Evolutionary conservation across 1,139 yeast genomes (phyloP).

Genomic region (Saccharomycopsis hybrid): DNA sequence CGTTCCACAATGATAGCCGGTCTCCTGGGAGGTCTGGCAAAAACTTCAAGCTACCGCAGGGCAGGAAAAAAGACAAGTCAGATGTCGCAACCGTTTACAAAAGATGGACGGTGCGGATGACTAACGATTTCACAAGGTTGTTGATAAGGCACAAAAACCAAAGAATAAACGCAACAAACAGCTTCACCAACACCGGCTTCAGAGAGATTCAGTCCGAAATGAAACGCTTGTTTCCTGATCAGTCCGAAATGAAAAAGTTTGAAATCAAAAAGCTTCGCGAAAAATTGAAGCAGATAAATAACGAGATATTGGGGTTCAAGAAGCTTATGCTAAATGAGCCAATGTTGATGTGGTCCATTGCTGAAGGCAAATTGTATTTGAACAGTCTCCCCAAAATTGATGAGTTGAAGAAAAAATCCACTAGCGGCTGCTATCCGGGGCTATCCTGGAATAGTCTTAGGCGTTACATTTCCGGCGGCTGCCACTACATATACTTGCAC

Average conservation of each 20-base stretch:
- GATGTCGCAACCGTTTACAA: slow-evolving; percentile 17
- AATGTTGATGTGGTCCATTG: slow-evolving; percentile 15
- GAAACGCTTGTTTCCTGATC: slow-evolving; percentile 17
- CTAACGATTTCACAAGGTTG: slow-evolving; percentile 19
- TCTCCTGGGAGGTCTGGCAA: background rate
- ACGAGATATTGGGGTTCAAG: slow-evolving; percentile 19
- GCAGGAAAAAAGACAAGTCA: background rate
- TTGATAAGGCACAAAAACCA: slow-evolving; percentile 16
- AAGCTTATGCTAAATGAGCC: slow-evolving; percentile 14
- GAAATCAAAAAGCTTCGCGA: slow-evolving; percentile 20
- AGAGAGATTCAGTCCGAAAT: slow-evolving; percentile 18
- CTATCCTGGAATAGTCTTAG: slow-evolving; percentile 20
- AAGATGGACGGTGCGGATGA: slow-evolving; percentile 21
- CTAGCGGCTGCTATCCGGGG: slow-evolving; percentile 13
- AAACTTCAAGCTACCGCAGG: no score
- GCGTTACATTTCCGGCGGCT: slow-evolving; percentile 19
- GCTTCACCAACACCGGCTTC: slow-evolving; percentile 21
- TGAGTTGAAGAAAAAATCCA: slow-evolving; percentile 12
- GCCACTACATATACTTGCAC: slow-evolving; percentile 20
- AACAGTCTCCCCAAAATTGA: slow-evolving; percentile 15
- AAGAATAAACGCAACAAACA: slow-evolving; percentile 16
- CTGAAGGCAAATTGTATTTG: slow-evolving; percentile 18
- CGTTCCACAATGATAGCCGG: no score
- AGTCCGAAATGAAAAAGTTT: slow-evolving; percentile 19
- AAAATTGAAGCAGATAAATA: slow-evolving; percentile 21